phyloP scores from a whole-genome alignment of 2,329 filamentous ascomycete genomes.

The Epichloe festucae region DNA sequence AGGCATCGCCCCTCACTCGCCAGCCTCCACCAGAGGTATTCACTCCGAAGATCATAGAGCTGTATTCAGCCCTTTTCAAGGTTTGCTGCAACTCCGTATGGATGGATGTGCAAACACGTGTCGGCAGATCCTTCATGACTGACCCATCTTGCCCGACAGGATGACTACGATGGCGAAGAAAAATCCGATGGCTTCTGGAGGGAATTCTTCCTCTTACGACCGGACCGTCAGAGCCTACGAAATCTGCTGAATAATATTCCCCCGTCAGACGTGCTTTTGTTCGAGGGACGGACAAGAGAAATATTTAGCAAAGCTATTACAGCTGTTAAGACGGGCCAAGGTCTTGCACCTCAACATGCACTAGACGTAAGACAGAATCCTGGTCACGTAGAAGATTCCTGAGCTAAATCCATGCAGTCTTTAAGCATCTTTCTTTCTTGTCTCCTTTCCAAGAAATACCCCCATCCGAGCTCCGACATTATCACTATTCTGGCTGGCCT shows the following conservation, averaged over 20 bases:
- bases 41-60: conserved; percentile 82
- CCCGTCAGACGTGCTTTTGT: conserved; percentile 61
- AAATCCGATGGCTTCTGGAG: conserved; percentile 87
- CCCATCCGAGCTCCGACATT: conserved; percentile 88
- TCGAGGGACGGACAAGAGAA: conserved; percentile 66
- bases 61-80: conserved; percentile 79
- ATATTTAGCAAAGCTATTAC: conserved; percentile 64
- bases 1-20: conserved; percentile 85
- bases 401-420: conserved; percentile 44
- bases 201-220: conserved; percentile 84
- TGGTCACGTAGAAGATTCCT: not conserved
- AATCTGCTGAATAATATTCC: conserved; percentile 55
- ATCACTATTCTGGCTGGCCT: conserved; percentile 82
- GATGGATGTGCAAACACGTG: conserved; percentile 2
- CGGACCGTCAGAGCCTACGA: conserved; percentile 58
- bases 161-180: conserved; percentile 54
- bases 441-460: conserved; percentile 79
- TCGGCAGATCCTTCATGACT: conserved; percentile 14
- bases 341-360: conserved; percentile 60
- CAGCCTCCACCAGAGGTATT: conserved; percentile 83
- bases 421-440: conserved; percentile 76
- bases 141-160: conserved; percentile 13
- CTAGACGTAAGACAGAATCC: conserved; percentile 57
- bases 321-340: conserved; percentile 48
- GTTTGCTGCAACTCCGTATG: conserved; percentile 27